Evolutionary conservation across 176 grass and related monocot genomes (phyloP).

Genomic region (Triticum dicoccoides): DNA sequence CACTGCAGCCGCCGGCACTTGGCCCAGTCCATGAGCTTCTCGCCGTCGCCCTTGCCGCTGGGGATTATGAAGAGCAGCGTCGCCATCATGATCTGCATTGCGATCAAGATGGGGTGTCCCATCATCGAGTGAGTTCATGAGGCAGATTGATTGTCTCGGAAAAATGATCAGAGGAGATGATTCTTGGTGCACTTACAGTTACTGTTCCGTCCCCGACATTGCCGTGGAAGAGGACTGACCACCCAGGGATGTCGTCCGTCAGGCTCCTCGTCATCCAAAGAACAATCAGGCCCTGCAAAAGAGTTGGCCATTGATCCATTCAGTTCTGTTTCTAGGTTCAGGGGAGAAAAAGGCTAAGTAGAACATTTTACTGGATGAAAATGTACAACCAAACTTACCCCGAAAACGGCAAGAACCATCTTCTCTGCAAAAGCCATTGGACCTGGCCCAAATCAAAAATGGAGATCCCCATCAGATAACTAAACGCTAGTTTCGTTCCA

Average conservation of each 20-base stretch:
- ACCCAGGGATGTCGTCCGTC: conserved; percentile 75
- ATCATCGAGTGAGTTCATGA: not conserved
- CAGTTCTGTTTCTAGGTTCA: not conserved
- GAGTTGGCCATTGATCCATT: not conserved
- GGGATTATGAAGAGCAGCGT: conserved; percentile 89
- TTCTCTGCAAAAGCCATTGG: conserved; percentile 97
- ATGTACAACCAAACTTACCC: conserved; percentile 39
- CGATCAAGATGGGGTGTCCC: not conserved
- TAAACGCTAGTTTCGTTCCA: not conserved
- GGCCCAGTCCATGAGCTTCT: conserved; percentile 94
- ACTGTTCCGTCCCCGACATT: conserved; percentile 78
- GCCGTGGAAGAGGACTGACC: conserved; percentile 65
- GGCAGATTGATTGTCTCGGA: not conserved
- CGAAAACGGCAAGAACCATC: conserved; percentile 81
- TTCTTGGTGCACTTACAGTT: conserved; percentile 41
- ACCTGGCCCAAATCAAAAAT: conserved; percentile 40
- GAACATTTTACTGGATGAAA: not conserved
- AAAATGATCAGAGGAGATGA: not conserved
- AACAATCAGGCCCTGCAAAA: conserved; percentile 59
- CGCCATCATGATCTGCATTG: conserved; percentile 73
- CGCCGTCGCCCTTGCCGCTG: conserved; percentile 61
- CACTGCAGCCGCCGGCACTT: conserved; percentile 88
- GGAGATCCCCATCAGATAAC: not conserved
- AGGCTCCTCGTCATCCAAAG: conserved; percentile 89
- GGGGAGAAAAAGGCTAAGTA: no score